These are phyloP conservation scores for Aureobasidium sp. DNA, from an alignment of 2,329 filamentous ascomycete genomes.

Conservation along the genomic window DNA sequence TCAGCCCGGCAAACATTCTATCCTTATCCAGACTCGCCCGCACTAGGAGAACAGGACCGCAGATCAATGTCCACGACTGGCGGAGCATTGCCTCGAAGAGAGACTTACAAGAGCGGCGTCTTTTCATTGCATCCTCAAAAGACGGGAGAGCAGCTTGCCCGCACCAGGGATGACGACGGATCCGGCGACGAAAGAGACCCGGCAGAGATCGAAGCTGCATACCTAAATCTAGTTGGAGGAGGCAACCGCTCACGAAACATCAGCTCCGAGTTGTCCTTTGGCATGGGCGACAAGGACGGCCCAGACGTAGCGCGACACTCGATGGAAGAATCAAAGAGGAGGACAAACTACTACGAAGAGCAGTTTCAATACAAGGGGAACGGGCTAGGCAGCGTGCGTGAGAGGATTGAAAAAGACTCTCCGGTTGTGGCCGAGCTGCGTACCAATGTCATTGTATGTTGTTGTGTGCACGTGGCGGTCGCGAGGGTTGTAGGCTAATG, in stretches of 20 bases:
- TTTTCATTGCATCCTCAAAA: slow-evolving; percentile 3
- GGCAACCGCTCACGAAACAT: slow-evolving; percentile 7
- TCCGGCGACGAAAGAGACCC: slow-evolving; percentile 11
- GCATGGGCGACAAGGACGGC: not conserved
- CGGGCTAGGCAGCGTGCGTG: slow-evolving; percentile 23
- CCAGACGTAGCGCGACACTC: slow-evolving; percentile 1
- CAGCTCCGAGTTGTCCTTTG: slow-evolving; percentile 8
- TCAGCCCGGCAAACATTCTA: slow-evolving; percentile 8
- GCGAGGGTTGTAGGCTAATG: slow-evolving; percentile 2
- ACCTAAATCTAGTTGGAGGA: slow-evolving; percentile 7
- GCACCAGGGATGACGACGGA: not conserved
- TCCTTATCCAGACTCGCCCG: slow-evolving; percentile 10
- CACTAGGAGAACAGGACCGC: slow-evolving; percentile 6
- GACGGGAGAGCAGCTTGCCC: not conserved
- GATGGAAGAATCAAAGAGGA: slow-evolving; percentile 17
- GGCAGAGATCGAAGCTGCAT: slow-evolving; percentile 10
- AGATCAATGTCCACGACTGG: slow-evolving; percentile 10
- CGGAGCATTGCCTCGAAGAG: slow-evolving; percentile 2
- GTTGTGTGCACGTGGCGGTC: not conserved
- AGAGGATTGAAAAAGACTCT: slow-evolving; percentile 35
- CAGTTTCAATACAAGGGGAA: slow-evolving; percentile 26
- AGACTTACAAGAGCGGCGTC: slow-evolving; percentile 3
- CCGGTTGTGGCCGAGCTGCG: slow-evolving; percentile 40
- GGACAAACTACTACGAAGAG: slow-evolving; percentile 29
- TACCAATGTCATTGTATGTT: slow-evolving; percentile 43